These are phyloP conservation scores for Camptophora hylomeconis DNA, from an alignment of 2,329 filamentous ascomycete species.

Conservation along the genomic window DNA sequence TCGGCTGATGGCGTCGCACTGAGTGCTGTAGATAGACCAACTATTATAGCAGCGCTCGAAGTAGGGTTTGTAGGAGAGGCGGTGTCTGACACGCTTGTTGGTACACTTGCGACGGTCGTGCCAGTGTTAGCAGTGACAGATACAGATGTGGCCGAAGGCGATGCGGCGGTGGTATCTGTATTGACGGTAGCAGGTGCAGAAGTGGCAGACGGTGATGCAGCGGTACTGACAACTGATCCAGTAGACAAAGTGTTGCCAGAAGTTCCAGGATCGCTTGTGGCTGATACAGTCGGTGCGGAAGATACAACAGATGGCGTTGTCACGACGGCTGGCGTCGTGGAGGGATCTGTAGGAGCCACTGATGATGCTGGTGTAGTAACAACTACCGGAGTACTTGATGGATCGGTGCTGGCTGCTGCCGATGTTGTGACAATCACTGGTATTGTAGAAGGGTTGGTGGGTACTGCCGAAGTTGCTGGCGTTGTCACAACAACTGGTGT, in stretches of 20 bases:
- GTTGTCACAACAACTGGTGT: background rate
- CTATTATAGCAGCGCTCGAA: constrained; percentile 4
- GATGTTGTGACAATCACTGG: background rate
- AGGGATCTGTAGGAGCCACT: background rate
- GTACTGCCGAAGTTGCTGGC: constrained; percentile 1
- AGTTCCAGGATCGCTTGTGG: background rate
- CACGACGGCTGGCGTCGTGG: background rate
- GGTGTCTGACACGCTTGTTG: constrained; percentile 8
- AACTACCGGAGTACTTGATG: background rate
- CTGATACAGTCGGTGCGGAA: background rate
- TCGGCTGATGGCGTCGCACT: background rate
- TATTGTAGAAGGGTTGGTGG: constrained; percentile 1
- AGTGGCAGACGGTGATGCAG: constrained; percentile 18
- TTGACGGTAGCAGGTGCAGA: constrained; percentile 7
- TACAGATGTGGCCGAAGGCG: constrained; percentile 9
- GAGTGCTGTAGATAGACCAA: background rate
- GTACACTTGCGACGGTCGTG: constrained; percentile 1
- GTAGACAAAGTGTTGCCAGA: background rate
- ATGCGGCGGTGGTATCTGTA: constrained; percentile 8
- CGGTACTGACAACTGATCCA: background rate
- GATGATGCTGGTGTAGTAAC: background rate
- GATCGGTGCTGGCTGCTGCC: background rate
- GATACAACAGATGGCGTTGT: background rate
- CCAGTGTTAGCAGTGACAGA: constrained; percentile 5
- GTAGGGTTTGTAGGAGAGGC: constrained; percentile 14